A percentile compares a stretch with the other conserved stretches of the same genome.
Conservation (phyloP, 2,329 filamentous ascomycete species). For the Fusarium incarnatum region DNA sequence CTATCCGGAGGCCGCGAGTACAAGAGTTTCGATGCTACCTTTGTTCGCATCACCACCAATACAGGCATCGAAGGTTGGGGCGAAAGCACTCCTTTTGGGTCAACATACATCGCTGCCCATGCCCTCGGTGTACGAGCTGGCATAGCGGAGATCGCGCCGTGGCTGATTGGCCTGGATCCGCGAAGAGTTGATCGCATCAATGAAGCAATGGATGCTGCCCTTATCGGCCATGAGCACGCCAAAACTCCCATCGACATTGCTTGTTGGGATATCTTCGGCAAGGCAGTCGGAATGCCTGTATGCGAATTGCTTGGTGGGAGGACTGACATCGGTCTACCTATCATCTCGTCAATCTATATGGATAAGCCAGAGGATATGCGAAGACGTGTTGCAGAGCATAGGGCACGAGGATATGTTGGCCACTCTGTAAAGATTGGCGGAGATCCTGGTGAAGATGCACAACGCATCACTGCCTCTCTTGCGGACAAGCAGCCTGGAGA, state of each 20-base stretch:
- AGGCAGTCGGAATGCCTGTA: slow-evolving; percentile 32
- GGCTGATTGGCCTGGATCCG: slow-evolving; percentile 30
- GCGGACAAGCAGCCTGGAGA: slow-evolving; percentile 29
- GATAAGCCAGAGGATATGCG: slow-evolving; percentile 24
- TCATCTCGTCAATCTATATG: slow-evolving; percentile 38
- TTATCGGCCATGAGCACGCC: slow-evolving; percentile 30
- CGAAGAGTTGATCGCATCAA: slow-evolving; percentile 24
- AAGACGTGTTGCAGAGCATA: slow-evolving; percentile 5
- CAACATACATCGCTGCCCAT: slow-evolving; percentile 35
- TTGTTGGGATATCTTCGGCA: slow-evolving; percentile 31
- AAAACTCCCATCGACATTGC: slow-evolving; percentile 32
- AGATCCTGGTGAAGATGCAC: slow-evolving; percentile 22
- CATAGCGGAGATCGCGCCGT: not conserved
- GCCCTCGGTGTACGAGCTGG: not conserved
- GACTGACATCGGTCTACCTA: slow-evolving; percentile 23
- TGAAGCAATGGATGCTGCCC: slow-evolving; percentile 21
- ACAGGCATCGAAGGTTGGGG: slow-evolving; percentile 40
- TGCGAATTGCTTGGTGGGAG: slow-evolving; percentile 38
- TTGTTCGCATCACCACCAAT: slow-evolving; percentile 37
- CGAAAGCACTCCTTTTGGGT: slow-evolving; percentile 38
- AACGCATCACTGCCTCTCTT: slow-evolving; percentile 30
- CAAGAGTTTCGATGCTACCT: slow-evolving; percentile 32
- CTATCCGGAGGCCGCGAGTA: slow-evolving; percentile 23
- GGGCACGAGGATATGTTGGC: slow-evolving; percentile 27
- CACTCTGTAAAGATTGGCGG: slow-evolving; percentile 36